Conservation (phyloP, 73 alveolate species). For the Tetrahymena borealis region DNA sequence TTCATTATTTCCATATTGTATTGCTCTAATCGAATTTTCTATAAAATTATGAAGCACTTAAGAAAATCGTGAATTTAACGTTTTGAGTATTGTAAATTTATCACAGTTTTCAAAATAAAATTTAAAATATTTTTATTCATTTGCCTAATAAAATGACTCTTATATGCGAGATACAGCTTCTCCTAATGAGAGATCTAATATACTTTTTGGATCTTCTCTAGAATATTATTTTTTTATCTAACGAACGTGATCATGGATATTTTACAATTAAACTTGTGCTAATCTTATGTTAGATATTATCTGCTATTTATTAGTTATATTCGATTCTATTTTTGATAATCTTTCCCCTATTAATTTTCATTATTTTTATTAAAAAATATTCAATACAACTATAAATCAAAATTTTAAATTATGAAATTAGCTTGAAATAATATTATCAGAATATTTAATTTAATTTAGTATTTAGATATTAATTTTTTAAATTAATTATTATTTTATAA, state of each 20-base stretch:
- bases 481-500: too few species aligned
- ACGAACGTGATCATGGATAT: neutral
- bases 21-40: neutral
- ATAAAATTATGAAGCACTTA: neutral
- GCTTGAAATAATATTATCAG: too few species aligned
- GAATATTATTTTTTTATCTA: neutral
- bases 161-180: neutral
- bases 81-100: neutral
- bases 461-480: too few species aligned
- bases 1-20: neutral
- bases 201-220: neutral
- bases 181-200: neutral
- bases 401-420: too few species aligned
- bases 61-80: neutral
- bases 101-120: neutral
- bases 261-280: neutral
- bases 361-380: neutral
- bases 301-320: neutral
- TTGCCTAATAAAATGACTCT: neutral
- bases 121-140: neutral
- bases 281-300: neutral
- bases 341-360: too few species aligned
- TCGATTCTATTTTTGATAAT: neutral
- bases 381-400: neutral
- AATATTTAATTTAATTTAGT: too few species aligned